Conservation (phyloP, 1,284 basidiomycete genomes). For the Microbotryum violaceum region DNA sequence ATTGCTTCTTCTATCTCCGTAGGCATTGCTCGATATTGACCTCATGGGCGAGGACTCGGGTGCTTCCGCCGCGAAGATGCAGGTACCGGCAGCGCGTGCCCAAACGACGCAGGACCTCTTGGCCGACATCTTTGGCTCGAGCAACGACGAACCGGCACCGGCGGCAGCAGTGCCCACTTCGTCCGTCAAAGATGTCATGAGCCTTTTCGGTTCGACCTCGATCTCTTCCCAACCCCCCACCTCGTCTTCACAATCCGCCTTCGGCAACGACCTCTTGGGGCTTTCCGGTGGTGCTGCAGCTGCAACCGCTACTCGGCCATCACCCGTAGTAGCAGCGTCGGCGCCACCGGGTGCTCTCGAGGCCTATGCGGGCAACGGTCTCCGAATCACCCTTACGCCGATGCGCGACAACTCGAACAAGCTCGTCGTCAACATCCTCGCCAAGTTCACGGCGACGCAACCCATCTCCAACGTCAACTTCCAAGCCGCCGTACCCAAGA, state of each 20-base stretch:
- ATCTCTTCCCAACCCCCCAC: conserved; percentile 20
- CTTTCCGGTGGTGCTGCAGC: conserved; percentile 38
- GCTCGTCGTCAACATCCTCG: conserved; percentile 81
- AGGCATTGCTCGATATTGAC: conserved; percentile 52
- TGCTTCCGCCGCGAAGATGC: conserved; percentile 37
- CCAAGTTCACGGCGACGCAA: conserved; percentile 64
- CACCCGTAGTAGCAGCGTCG: conserved; percentile 36
- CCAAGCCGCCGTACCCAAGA: conserved; percentile 98
- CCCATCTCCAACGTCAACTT: conserved; percentile 66
- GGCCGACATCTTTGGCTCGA: conserved; percentile 81
- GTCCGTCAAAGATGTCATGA: conserved; percentile 81
- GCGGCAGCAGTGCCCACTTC: conserved; percentile 44
- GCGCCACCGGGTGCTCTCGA: conserved; percentile 53
- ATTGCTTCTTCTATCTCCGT: conserved; percentile 12
- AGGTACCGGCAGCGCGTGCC: conserved; percentile 40
- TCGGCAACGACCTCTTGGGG: conserved; percentile 37
- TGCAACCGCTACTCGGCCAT: conserved; percentile 23
- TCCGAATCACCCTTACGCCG: conserved; percentile 83
- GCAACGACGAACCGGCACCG: conserved; percentile 37
- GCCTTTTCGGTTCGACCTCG: conserved; percentile 60
- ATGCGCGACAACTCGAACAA: conserved; percentile 68
- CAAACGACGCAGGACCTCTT: conserved; percentile 82
- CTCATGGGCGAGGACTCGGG: conserved; percentile 65
- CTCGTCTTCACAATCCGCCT: conserved; percentile 6
- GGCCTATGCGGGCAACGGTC: conserved; percentile 84